phyloP scores from a whole-genome alignment of 306 rosid genomes.

The Gastrolobium bilobum region DNA sequence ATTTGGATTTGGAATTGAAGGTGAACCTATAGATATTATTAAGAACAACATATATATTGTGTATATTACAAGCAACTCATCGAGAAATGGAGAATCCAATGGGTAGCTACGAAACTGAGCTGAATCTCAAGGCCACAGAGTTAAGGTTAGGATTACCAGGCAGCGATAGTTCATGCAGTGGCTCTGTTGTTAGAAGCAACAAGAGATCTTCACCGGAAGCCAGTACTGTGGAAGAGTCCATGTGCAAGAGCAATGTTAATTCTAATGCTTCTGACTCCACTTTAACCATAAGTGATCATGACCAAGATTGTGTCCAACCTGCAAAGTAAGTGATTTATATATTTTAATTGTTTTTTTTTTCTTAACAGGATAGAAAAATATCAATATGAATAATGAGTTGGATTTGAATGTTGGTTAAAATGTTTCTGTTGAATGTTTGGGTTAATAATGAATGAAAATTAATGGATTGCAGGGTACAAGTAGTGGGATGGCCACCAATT shows the following conservation, averaged over 20 bases:
- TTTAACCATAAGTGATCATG: conserved; percentile 31
- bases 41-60: too few species aligned
- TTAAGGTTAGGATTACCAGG: conserved; percentile 82
- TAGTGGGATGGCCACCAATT: conserved; percentile 97
- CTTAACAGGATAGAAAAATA: too few species aligned
- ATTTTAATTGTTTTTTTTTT: neutral
- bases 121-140: conserved; percentile 68
- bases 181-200: conserved; percentile 46
- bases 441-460: neutral
- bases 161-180: conserved; percentile 47
- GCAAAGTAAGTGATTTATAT: conserved; percentile 64
- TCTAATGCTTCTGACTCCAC: conserved; percentile 37
- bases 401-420: too few species aligned
- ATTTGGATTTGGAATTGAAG: conserved; percentile 17
- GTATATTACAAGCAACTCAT: neutral
- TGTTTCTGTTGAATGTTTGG: too few species aligned
- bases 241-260: conserved; percentile 29
- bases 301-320: conserved; percentile 50
- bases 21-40: neutral
- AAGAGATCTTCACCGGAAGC: conserved; percentile 66
- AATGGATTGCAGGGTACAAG: conserved; percentile 68
- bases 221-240: conserved; percentile 47
- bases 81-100: conserved; percentile 49
- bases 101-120: conserved; percentile 46
- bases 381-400: too few species aligned